Conservation (phyloP, 2,329 filamentous ascomycete genomes). For the Blastomyces silverae region DNA sequence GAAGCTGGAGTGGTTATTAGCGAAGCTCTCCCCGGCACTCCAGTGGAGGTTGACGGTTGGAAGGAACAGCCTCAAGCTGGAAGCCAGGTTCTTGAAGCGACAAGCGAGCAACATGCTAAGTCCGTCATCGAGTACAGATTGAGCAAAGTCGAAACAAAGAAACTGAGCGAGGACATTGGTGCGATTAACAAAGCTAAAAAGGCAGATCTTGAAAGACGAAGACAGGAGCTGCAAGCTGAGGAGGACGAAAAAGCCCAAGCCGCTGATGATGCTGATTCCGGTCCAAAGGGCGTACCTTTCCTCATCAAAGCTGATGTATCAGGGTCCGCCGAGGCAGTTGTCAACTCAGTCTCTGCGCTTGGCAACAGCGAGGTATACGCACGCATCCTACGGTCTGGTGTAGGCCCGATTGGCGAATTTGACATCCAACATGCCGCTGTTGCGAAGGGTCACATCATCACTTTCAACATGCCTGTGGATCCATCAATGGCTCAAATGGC, state of each 20-base stretch:
- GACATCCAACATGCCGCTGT: slow-evolving; percentile 82
- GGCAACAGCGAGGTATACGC: slow-evolving; percentile 79
- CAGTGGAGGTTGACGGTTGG: slow-evolving; percentile 95
- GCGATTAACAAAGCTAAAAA: slow-evolving; percentile 66
- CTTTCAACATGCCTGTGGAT: slow-evolving; percentile 72
- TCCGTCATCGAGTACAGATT: slow-evolving; percentile 68
- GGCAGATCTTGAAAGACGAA: slow-evolving; percentile 50
- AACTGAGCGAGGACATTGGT: slow-evolving; percentile 61
- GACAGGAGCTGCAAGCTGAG: slow-evolving; percentile 28
- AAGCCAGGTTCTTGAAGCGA: slow-evolving; percentile 77
- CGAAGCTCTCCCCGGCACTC: slow-evolving; percentile 77
- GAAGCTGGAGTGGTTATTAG: slow-evolving; percentile 67
- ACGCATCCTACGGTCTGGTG: slow-evolving; percentile 66
- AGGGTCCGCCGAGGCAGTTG: slow-evolving; percentile 86
- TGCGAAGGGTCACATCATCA: slow-evolving; percentile 69
- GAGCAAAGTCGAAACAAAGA: slow-evolving; percentile 62
- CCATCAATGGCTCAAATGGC: slow-evolving; percentile 63
- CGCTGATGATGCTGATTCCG: slow-evolving; percentile 40
- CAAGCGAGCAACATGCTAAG: slow-evolving; percentile 69
- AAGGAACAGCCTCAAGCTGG: slow-evolving; percentile 77
- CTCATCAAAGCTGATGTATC: slow-evolving; percentile 88
- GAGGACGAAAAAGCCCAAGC: slow-evolving; percentile 32
- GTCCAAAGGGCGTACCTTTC: slow-evolving; percentile 62
- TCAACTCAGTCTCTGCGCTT: slow-evolving; percentile 66
- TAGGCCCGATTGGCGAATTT: slow-evolving; percentile 73